A percentile compares a stretch with the other conserved stretches of the same genome.
Evolutionary conservation across 2,329 filamentous ascomycete species (phyloP).

Genomic region (Ceratocystis huliohia): DNA sequence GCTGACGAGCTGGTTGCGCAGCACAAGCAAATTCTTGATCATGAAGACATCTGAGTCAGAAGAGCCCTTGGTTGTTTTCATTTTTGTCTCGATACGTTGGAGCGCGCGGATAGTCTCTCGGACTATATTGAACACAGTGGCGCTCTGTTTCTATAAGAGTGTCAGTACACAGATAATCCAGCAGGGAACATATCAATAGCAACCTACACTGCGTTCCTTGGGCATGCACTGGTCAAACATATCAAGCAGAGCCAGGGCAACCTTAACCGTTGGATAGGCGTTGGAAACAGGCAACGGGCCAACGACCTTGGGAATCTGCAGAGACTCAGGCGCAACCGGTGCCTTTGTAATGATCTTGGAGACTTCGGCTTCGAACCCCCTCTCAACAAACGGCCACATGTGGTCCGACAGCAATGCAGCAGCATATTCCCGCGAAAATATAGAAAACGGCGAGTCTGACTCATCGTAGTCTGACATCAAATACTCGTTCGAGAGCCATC

Average conservation of each 20-base stretch:
- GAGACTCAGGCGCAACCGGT: conserved; percentile 34
- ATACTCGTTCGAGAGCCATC: conserved; percentile 48
- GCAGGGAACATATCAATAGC: not conserved
- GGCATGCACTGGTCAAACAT: conserved; percentile 54
- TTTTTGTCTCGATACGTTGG: conserved; percentile 58
- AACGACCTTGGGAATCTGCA: conserved; percentile 39
- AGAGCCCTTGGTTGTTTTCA: conserved; percentile 47
- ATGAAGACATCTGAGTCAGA: conserved; percentile 80
- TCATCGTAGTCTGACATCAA: conserved; percentile 44
- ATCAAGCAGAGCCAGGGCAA: conserved; percentile 44
- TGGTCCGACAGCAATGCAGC: conserved; percentile 44
- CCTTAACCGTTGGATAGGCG: conserved; percentile 45
- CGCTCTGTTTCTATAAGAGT: conserved; percentile 36
- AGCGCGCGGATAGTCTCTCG: conserved; percentile 80
- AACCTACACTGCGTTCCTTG: conserved; percentile 47
- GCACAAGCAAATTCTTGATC: conserved; percentile 82
- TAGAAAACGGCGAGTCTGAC: conserved; percentile 40
- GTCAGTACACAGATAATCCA: conserved; percentile 7
- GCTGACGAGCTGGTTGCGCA: conserved; percentile 91
- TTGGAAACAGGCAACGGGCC: conserved; percentile 42
- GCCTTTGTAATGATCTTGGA: conserved; percentile 42
- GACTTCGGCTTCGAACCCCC: conserved; percentile 42
- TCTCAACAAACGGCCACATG: conserved; percentile 45
- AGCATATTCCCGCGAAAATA: conserved; percentile 44
- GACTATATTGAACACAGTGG: conserved; percentile 58